Percentiles rank a stretch among this genome's conserved stretches.
Evolutionary conservation across 306 rosid genomes (phyloP).

Genomic region (Dalbergia oliveri): DNA sequence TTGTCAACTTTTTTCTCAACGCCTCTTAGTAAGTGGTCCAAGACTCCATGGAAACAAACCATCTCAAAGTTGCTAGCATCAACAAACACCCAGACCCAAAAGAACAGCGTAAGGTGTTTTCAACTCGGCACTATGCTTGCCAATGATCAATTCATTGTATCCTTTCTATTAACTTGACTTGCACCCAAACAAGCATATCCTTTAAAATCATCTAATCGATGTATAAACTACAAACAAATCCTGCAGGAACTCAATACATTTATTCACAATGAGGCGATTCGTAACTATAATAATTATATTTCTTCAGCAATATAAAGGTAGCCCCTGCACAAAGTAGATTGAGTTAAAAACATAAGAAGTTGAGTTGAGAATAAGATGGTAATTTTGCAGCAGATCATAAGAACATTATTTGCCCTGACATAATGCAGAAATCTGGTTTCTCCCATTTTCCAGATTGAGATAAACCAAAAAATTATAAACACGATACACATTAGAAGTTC

Average conservation of each 20-base stretch:
- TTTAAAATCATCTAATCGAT: not conserved
- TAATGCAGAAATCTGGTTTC: too few relatives aligned
- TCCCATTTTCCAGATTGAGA: too few relatives aligned
- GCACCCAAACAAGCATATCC: not conserved
- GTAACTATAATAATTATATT: conserved; percentile 6
- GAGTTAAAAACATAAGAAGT: too few relatives aligned
- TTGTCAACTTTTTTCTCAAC: too few relatives aligned
- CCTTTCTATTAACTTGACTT: not conserved
- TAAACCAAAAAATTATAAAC: not conserved
- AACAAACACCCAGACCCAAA: too few relatives aligned
- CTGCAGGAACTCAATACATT: not conserved
- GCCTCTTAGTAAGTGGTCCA: too few relatives aligned
- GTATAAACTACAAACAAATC: not conserved
- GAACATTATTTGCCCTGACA: too few relatives aligned
- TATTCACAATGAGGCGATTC: not conserved
- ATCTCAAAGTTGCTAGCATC: too few relatives aligned
- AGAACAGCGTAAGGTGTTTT: not conserved
- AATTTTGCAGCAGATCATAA: too few relatives aligned
- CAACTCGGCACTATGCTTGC: not conserved
- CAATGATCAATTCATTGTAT: not conserved
- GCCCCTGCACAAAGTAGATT: not conserved
- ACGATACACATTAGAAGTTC: not conserved
- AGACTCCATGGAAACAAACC: too few relatives aligned
- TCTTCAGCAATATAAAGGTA: not conserved
- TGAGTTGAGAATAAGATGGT: too few relatives aligned